These are phyloP conservation scores for Tolypocladium amazonense DNA, from an alignment of 2,329 filamentous ascomycete genomes.

Conservation along the genomic window DNA sequence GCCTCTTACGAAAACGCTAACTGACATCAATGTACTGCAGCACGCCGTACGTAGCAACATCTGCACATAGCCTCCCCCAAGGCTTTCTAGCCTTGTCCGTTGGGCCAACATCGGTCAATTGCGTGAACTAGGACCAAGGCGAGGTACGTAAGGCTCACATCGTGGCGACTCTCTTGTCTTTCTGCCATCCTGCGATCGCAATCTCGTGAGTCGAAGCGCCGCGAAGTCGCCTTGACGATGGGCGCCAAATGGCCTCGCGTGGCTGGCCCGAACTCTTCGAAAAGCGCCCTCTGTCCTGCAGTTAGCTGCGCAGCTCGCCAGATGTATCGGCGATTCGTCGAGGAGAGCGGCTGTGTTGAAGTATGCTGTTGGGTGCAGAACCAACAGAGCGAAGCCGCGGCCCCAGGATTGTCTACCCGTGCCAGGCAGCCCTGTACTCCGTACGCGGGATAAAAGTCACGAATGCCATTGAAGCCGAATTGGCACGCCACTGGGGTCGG, in stretches of 20 bases:
- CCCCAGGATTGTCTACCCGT: not conserved
- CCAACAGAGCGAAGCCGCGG: not conserved
- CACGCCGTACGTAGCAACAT: not conserved
- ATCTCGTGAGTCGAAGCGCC: not conserved
- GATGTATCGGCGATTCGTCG: not conserved
- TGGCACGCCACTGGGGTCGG: not conserved
- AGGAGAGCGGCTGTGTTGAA: not conserved
- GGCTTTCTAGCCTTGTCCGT: not conserved
- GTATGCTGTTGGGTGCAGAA: not conserved
- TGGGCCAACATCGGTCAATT: not conserved
- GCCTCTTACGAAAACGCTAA: not conserved
- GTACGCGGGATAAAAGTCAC: not conserved
- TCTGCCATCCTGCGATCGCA: not conserved
- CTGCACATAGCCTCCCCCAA: not conserved
- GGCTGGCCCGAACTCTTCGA: not conserved
- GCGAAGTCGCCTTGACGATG: not conserved
- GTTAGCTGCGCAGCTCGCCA: not conserved
- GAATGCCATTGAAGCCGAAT: not conserved
- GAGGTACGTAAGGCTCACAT: not conserved
- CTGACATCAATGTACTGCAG: not conserved
- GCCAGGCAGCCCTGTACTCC: no score
- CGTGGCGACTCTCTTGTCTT: not conserved
- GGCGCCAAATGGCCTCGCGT: not conserved
- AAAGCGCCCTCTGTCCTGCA: not conserved
- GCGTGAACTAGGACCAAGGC: not conserved